Percentiles rank a stretch among this genome's conserved stretches.
These are phyloP conservation scores for Pseudopyricularia javanii DNA, from an alignment of 2,329 filamentous ascomycete species.

Conservation along the genomic window DNA sequence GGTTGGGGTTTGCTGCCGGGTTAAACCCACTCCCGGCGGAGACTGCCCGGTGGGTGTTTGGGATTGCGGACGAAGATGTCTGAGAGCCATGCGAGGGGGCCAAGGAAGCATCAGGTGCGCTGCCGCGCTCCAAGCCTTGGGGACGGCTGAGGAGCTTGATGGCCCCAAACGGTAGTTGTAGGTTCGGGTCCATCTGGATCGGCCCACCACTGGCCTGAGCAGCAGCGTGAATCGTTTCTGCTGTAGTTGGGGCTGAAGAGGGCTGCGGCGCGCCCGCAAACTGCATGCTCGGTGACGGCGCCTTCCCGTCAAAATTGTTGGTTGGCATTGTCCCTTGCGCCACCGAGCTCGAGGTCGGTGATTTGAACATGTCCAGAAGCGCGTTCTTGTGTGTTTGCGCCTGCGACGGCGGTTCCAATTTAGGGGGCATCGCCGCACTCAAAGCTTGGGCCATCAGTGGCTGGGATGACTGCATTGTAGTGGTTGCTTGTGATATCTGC, in stretches of 20 bases:
- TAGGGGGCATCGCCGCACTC: background rate
- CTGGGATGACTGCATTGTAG: background rate
- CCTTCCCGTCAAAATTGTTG: background rate
- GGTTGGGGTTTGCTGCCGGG: constrained; percentile 6
- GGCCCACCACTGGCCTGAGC: constrained; percentile 17
- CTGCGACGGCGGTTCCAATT: background rate
- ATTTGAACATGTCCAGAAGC: constrained; percentile 27
- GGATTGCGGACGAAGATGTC: background rate
- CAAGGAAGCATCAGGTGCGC: background rate
- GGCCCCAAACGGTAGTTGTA: constrained; percentile 25
- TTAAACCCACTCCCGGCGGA: background rate
- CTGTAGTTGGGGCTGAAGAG: constrained; percentile 4
- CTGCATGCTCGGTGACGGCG: background rate
- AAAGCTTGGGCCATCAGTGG: constrained; percentile 1
- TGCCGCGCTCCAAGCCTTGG: constrained; percentile 8
- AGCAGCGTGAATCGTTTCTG: constrained; percentile 13
- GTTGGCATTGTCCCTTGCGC: background rate
- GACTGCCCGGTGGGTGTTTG: background rate
- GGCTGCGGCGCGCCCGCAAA: constrained; percentile 6
- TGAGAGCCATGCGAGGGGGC: background rate
- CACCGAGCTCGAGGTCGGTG: background rate
- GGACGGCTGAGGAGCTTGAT: constrained; percentile 24
- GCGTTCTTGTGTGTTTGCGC: constrained; percentile 6
- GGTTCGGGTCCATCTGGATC: constrained; percentile 20
- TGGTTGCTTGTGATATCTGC: background rate